Evolutionary conservation across 345 rosid genomes (phyloP).

Genomic region (Geranium brycei): DNA sequence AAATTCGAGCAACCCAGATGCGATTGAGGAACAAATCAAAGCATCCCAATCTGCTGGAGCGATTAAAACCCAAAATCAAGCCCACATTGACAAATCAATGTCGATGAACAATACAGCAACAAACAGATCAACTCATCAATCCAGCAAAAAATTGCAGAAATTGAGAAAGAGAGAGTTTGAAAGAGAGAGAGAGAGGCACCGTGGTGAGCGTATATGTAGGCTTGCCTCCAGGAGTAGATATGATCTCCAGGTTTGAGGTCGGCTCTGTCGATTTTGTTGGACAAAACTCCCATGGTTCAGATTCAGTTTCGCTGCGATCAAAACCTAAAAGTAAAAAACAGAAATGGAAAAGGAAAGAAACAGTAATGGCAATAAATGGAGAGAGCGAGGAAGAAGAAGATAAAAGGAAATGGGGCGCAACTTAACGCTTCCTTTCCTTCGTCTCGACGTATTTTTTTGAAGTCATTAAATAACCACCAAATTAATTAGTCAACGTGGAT

Average conservation of each 20-base stretch:
- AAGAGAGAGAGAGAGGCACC: slow-evolving; percentile 25
- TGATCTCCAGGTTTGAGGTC: slow-evolving; percentile 59
- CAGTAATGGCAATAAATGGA: background rate
- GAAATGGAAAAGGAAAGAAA: background rate
- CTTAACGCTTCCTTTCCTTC: no score
- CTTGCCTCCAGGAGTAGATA: slow-evolving; percentile 68
- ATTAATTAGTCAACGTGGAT: no score
- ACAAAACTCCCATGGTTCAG: slow-evolving; percentile 39
- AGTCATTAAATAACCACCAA: no score
- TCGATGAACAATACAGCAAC: background rate
- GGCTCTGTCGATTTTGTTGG: slow-evolving; percentile 41
- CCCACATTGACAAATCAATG: background rate
- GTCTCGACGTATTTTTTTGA: no score
- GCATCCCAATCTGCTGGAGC: background rate
- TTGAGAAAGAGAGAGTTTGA: background rate
- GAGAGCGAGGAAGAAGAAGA: background rate
- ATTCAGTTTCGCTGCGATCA: background rate
- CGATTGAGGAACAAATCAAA: background rate
- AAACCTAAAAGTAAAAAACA: background rate
- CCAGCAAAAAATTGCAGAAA: background rate
- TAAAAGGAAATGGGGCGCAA: no score
- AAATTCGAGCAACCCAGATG: background rate
- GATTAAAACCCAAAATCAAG: background rate
- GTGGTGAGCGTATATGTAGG: slow-evolving; percentile 64
- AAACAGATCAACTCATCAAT: background rate